A percentile compares a stretch with the other conserved stretches of the same genome.
These are phyloP conservation scores for Aureobasidium sp. DNA, from an alignment of 2,329 filamentous ascomycete genomes.

Conservation along the genomic window DNA sequence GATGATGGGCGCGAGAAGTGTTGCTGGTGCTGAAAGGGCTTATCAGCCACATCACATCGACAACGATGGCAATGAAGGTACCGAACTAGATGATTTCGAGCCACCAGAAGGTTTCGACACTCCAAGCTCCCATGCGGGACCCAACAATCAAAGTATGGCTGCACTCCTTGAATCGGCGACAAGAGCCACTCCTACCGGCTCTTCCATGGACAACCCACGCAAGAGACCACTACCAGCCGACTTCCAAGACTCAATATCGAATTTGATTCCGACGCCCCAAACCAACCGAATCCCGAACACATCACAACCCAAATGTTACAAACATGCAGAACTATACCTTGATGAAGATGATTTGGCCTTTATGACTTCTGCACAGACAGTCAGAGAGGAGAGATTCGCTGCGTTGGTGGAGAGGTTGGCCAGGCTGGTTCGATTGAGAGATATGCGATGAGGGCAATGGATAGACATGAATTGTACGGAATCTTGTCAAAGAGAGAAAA, in stretches of 20 bases:
- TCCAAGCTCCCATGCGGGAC: not conserved
- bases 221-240: not conserved
- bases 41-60: no score
- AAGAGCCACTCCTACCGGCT: not conserved
- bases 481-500: no score
- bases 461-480: no score
- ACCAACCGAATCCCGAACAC: no score
- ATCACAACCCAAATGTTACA: no score
- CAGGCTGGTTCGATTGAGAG: not conserved
- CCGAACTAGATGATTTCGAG: not conserved
- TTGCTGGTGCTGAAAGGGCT: not conserved
- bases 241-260: no score
- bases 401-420: slow-evolving; percentile 4
- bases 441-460: not conserved
- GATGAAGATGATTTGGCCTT: slow-evolving; percentile 6
- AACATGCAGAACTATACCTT: slow-evolving; percentile 4
- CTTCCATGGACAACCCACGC: not conserved
- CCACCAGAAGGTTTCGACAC: not conserved
- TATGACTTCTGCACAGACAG: not conserved
- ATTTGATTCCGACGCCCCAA: no score
- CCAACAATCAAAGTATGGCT: not conserved
- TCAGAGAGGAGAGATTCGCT: not conserved
- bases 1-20: not conserved
- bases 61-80: no score
- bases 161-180: not conserved